Evolutionary conservation across 2,329 filamentous ascomycete species (phyloP), one percentile per base, ranked within the genome.

Genomic region (Arachnomyces sp.): DNA sequence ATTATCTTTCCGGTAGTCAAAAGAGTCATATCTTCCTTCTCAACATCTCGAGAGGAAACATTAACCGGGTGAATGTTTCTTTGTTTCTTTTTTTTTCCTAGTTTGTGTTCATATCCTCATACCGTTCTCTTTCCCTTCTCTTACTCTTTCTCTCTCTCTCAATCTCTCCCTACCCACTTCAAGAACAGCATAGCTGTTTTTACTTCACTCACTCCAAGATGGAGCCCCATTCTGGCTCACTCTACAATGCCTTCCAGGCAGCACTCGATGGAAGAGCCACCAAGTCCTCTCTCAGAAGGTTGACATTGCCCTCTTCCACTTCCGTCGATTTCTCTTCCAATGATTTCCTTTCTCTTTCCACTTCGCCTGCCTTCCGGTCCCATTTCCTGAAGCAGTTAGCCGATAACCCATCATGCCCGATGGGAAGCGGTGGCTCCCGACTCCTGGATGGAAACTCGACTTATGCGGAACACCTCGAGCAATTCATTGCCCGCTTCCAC

Each of bases 391-490:
- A 62, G 5, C 71, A 75, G 44, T 56, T 77, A 2, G 54, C 44
- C 3, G 28, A 45, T 44, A 62, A 30, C 42, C 45, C 61, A 16
- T 46, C 49, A 2, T 55, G 66, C n/a, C 63, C 65, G 0, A 67
- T 80, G 15, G 72, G 74, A 17, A 74, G 73, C 36, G 69, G 72
- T 1, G 79, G 81, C 2, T 81, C 78, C 0, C 69, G 82, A 6
- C 65, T 84, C 0, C 64, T 83, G 3, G 77, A 84, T 47, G 82
- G 82, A 2, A 84, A 84, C 52, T 79, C 73, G 1, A 29, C 50
- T 0, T 81, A 80, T 52, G 72, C 77, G 0, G 71, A 82, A 44
- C 55, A 69, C n/a, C 61, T 80, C 1, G 80, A 85, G 48, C 48
- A 51, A 1, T 66, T 69, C 17, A 75, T 85, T 39, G 76, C 80